Evolutionary conservation across 2,329 filamentous ascomycete genomes (phyloP).

Genomic region (Fusarium beomiforme): DNA sequence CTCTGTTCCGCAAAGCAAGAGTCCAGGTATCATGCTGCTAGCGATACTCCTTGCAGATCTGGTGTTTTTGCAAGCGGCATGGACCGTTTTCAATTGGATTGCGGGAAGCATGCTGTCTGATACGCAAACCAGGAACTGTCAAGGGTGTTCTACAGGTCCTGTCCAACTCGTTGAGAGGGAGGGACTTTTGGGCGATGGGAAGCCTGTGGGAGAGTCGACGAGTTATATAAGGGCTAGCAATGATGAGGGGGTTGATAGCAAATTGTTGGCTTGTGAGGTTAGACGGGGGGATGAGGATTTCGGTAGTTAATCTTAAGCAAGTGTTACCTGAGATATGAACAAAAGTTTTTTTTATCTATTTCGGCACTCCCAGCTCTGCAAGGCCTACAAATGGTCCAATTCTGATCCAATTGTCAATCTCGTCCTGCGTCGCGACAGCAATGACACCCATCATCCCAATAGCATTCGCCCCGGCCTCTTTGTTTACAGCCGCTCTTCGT

Average conservation of each 20-base stretch:
- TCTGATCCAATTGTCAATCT: background rate
- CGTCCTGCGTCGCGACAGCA: background rate
- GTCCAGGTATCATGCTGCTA: slow-evolving; percentile 10
- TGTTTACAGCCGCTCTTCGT: background rate
- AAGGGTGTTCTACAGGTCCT: background rate
- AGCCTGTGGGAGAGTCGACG: background rate
- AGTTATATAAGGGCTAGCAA: background rate
- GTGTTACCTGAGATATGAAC: accelerated
- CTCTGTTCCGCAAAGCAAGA: slow-evolving; percentile 21
- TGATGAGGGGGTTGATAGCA: background rate
- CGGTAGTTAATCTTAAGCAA: background rate
- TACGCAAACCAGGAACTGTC: background rate
- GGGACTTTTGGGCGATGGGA: background rate
- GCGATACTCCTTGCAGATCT: slow-evolving; percentile 22
- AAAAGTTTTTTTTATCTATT: background rate
- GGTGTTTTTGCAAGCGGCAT: slow-evolving; percentile 28
- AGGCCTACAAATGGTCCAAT: background rate
- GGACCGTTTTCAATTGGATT: slow-evolving; percentile 12
- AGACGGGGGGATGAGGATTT: background rate
- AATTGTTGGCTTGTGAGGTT: accelerated
- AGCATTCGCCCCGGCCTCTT: background rate
- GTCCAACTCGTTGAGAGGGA: background rate
- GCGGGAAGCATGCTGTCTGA: slow-evolving; percentile 5
- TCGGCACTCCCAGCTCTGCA: background rate
- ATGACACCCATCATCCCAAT: slow-evolving; percentile 1